Base-by-base conservation (phyloP, 1,284 basidiomycete species). In the Calocybe gambosa region DNA sequence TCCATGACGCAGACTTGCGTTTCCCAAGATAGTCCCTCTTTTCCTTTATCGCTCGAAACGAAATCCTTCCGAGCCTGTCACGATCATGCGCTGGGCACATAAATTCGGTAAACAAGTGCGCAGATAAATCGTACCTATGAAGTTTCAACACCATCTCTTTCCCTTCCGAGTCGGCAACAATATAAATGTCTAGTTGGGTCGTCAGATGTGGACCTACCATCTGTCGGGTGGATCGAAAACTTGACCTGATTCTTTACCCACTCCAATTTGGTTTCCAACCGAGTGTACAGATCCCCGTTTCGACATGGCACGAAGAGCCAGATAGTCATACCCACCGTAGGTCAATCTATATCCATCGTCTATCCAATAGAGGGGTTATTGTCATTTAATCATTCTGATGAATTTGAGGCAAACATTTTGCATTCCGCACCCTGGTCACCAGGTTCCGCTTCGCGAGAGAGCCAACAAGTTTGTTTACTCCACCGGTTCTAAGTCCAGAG, bases 21-120 rank as follows among this genome's bases (percentile, higher is more conserved):
- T 95, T 96, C 23, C 93, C 92, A 55, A 99, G 74, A 65, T 99
- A 99, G 64, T 99, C 96, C 53, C 95, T 78, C 65, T 99, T 99
- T 57, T 87, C 80, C 68, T 99, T 99, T 70, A 99, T 94, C 0
- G 92, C 85, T 43, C 95, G 84, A 70, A 99, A 99, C 0, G 93
- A 97, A 59, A 98, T 85, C 35, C 95, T 86, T 20, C 95, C 95
- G 26, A 99, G 78, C 38, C 95, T 94, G 60, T n/a, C 49, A 36
- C 33, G 28, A 18, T 23, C 21, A 23, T 39, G 18, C 20, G 35
- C 16, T 28, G 16, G 39, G n/a, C 28, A 20, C 67, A 1, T 8
- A 26, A 18, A n/a, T 13, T 34, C 15, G 25, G 12, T 29, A 13
- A 2, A 29, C 28, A 10, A 15, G 10, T 6, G 37, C 13, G 15